These are phyloP conservation scores for Cytospora leucostoma DNA, from an alignment of 2,329 filamentous ascomycete species.

Conservation along the genomic window DNA sequence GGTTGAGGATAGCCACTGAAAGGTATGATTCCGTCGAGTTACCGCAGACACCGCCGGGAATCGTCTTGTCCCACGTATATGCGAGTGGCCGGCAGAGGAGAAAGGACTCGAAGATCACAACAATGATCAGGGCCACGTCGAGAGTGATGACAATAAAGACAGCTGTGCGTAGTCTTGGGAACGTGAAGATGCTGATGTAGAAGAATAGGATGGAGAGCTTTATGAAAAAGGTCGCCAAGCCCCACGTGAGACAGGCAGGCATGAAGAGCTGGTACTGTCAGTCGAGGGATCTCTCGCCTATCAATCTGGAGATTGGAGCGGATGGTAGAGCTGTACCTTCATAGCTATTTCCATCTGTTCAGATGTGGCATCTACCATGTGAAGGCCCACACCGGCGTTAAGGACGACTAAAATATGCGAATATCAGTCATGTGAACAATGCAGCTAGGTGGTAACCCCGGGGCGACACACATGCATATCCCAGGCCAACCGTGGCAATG, in stretches of 20 bases:
- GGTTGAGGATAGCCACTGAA: background rate
- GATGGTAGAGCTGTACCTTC: background rate
- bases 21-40: conserved; percentile 2
- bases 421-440: background rate
- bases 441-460: background rate
- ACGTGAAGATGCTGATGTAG: conserved; percentile 6
- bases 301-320: background rate
- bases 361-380: background rate
- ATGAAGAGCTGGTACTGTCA: background rate
- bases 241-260: background rate
- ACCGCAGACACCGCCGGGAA: conserved; percentile 4
- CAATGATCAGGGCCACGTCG: background rate
- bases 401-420: background rate
- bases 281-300: too few species aligned
- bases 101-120: conserved; percentile 1
- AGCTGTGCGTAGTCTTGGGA: background rate
- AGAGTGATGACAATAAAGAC: background rate
- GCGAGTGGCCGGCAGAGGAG: conserved; percentile 13
- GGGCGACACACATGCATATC: background rate
- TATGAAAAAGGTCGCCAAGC: background rate
- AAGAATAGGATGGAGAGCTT: conserved; percentile 13
- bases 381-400: background rate
- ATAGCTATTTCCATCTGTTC: background rate
- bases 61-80: conserved; percentile 12
- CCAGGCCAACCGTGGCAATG: background rate